These are phyloP conservation scores for Senecio squalidus DNA, from an alignment of 140 eudicot genomes.

Conservation along the genomic window DNA sequence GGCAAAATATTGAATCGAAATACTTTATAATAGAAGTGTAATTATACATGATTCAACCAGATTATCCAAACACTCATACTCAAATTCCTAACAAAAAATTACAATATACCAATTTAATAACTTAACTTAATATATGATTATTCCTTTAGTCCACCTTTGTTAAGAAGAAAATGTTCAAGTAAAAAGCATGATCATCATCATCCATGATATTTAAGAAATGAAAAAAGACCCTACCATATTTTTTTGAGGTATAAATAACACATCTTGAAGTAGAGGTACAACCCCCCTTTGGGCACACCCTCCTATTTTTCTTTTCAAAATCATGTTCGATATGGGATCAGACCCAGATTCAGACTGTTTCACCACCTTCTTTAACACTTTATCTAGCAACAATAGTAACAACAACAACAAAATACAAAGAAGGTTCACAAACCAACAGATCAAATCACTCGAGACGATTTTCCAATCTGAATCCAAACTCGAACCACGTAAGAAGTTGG, in stretches of 20 bases:
- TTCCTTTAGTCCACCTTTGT: too few relatives aligned
- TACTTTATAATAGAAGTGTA: too few relatives aligned
- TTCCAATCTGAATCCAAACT: conserved; percentile 48
- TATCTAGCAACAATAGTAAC: conserved; percentile 11
- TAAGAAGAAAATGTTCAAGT: too few relatives aligned
- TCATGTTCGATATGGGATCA: conserved; percentile 23
- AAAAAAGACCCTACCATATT: conserved; percentile 8
- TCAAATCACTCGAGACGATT: conserved; percentile 42
- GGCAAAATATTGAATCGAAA: too few relatives aligned
- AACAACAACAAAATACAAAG: conserved; percentile 32
- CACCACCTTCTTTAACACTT: conserved; percentile 18
- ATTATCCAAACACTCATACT: too few relatives aligned
- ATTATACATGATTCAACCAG: too few relatives aligned
- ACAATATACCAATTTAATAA: too few relatives aligned
- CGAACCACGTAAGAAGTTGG: conserved; percentile 51
- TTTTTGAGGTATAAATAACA: conserved; percentile 20
- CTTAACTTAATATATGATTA: too few relatives aligned
- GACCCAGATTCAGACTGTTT: conserved; percentile 20
- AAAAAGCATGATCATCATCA: too few relatives aligned
- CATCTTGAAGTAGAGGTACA: conserved; percentile 10
- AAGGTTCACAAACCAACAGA: conserved; percentile 57
- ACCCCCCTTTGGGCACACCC: conserved; percentile 30
- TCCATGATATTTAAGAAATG: neutral
- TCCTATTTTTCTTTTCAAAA: neutral
- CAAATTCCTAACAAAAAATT: too few relatives aligned